Percentiles rank a stretch among this genome's conserved stretches.
Conservation (phyloP, 2,329 filamentous ascomycete genomes). For the Penicillium sp. region DNA sequence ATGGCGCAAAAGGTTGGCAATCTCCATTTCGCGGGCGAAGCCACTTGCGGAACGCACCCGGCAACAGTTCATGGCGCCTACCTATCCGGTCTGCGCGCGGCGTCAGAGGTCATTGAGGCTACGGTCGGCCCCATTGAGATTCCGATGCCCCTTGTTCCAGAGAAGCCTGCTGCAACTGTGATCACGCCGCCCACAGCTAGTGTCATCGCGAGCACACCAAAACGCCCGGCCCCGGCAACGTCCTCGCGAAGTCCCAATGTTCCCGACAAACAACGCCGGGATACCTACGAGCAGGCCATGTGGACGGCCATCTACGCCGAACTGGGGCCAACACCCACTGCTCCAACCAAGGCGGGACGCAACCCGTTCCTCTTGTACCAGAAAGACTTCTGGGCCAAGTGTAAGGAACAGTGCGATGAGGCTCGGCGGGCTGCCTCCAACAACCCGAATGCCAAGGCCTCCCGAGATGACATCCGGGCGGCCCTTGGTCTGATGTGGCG, state of each 20-base stretch:
- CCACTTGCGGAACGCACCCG: conserved; percentile 93
- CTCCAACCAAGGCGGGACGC: conserved; percentile 73
- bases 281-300: conserved; percentile 64
- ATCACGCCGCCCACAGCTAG: conserved; percentile 21
- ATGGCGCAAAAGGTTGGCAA: conserved; percentile 88
- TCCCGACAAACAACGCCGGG: conserved; percentile 41
- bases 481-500: conserved; percentile 93
- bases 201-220: conserved; percentile 28
- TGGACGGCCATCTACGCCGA: conserved; percentile 61
- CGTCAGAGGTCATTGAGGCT: conserved; percentile 80
- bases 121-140: conserved; percentile 82
- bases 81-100: conserved; percentile 86
- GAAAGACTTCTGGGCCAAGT: conserved; percentile 70
- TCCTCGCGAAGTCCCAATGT: conserved; percentile 18
- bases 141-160: conserved; percentile 74
- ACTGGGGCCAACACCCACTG: conserved; percentile 76
- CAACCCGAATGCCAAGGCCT: conserved; percentile 70
- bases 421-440: conserved; percentile 69
- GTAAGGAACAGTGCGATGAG: conserved; percentile 71
- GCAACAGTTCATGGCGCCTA: conserved; percentile 98
- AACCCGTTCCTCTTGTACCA: conserved; percentile 93
- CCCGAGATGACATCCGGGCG: conserved; percentile 76
- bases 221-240: conserved; percentile 29
- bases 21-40: conserved; percentile 93
- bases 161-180: conserved; percentile 56